Evolutionary conservation across 768 basidiomycete species (phyloP), one percentile per base, ranked within the genome.

Genomic region (Pleurotus tuber-regium): DNA sequence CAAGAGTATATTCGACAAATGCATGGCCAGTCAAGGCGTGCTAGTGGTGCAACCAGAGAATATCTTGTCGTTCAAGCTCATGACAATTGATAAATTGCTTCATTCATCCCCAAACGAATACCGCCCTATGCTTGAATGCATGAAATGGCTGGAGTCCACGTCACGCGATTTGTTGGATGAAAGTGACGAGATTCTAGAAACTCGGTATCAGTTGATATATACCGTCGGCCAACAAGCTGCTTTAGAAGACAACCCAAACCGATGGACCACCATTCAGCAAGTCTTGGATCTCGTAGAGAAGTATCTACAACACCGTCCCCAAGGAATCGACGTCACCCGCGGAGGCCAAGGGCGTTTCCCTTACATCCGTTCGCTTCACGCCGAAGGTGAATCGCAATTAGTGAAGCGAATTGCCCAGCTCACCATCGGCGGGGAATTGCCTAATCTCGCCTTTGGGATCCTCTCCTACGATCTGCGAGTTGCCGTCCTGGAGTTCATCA

Each of bases 1-100:
- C 9, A 57, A 51, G 5, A 21, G 43, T 4, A 38, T 82, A 4
- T 68, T 73, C 54, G 50, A 61, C 21, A 65, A 69, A 36, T 83
- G 81, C 49, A 64, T 62, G 54, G 46, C 46, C 0, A 59, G 60
- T 16, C 60, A 66, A 6, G 80, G 80, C 0, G 57, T 83, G n/a
- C 58, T 80, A 10, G 63, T 83, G 0, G 52, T 66, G 9, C 81
- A 82, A 41, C 82, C 80, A 0, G 80, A 82, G 40, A 77, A 83
- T 24, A 63, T 79, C 10, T 66, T 82, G 2, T 82, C 81, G 0
- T 75, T 77, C 52, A 69, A 71, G 55, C 64, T 82, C 14, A 71
- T 76, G 68, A 69, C 66, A 2, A 61, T 80, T 19, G 73, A 82
- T 50, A 63, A 57, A 26, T 61, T 64, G 24, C 50, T 69, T 8